These are phyloP conservation scores for Colletotrichum kahawae DNA, from an alignment of 2,329 filamentous ascomycete species.

Conservation along the genomic window DNA sequence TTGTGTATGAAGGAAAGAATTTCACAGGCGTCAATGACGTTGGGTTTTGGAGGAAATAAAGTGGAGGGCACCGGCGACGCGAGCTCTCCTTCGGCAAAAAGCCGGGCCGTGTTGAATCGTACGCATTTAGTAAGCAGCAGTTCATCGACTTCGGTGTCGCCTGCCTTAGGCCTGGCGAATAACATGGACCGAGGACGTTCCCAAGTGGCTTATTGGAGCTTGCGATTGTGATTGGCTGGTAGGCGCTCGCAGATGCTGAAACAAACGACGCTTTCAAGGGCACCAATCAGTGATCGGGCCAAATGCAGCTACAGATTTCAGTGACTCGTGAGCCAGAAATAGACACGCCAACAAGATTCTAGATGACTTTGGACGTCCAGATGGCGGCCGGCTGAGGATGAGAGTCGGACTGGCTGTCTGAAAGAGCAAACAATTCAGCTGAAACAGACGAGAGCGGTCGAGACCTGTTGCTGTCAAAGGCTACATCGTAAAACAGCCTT, in stretches of 20 bases:
- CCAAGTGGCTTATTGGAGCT: neutral
- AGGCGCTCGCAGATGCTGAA: slow-evolving; percentile 39
- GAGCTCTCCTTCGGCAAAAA: slow-evolving; percentile 3
- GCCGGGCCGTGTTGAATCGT: neutral
- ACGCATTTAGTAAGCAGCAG: neutral
- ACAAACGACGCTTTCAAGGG: slow-evolving; percentile 31
- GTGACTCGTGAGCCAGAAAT: slow-evolving; percentile 14
- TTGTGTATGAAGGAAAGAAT: neutral
- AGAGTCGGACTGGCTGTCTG: neutral
- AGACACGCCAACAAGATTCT: slow-evolving; percentile 4
- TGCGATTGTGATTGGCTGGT: slow-evolving; percentile 30
- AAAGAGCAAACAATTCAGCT: neutral
- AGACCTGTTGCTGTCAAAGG: neutral
- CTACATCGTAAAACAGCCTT: neutral
- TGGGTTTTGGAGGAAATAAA: neutral
- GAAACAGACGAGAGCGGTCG: neutral
- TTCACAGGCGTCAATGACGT: neutral
- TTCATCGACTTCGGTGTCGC: neutral
- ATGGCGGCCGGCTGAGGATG: neutral
- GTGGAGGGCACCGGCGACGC: neutral
- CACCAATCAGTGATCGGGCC: slow-evolving; percentile 10
- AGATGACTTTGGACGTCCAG: neutral
- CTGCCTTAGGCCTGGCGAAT: neutral
- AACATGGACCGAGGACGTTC: neutral
- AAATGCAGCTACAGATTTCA: neutral